phyloP scores from a whole-genome alignment of 2,329 filamentous ascomycete species.

The Aspergillus pseudoterreus region DNA sequence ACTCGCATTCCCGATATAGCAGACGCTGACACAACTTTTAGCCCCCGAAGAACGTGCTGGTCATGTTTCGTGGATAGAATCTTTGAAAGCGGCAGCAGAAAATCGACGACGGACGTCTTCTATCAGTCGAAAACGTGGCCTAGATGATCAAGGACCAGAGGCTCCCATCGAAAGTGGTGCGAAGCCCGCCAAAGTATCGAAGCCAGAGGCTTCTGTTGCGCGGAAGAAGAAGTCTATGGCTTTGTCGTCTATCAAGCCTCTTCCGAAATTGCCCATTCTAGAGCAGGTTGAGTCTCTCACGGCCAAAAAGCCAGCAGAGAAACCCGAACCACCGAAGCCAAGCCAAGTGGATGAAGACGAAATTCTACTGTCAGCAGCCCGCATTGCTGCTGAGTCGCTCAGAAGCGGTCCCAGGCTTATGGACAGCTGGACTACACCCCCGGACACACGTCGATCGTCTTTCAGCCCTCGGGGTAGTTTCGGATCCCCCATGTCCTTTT shows the following conservation, averaged over 20 bases:
- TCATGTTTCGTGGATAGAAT: conserved; percentile 16
- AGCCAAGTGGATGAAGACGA: conserved; percentile 40
- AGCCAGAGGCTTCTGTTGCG: conserved; percentile 13
- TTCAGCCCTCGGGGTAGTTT: conserved; percentile 25
- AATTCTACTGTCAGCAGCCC: conserved; percentile 38
- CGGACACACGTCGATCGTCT: conserved; percentile 22
- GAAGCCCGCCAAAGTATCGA: conserved; percentile 24
- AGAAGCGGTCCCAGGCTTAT: conserved; percentile 33
- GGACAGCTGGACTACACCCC: conserved; percentile 20
- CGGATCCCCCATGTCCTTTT: conserved; percentile 20
- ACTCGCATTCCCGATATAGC: neutral
- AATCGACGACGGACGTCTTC: conserved; percentile 19
- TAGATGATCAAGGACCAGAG: conserved; percentile 18
- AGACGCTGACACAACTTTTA: conserved; percentile 4
- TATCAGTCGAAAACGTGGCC: conserved; percentile 26
- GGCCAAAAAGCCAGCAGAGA: conserved; percentile 19
- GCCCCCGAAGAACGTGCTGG: conserved; percentile 6
- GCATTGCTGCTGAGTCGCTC: conserved; percentile 39
- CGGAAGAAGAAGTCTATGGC: conserved; percentile 24
- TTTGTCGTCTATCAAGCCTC: conserved; percentile 26
- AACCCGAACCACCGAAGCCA: conserved; percentile 18
- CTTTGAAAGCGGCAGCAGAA: conserved; percentile 20
- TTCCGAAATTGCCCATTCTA: conserved; percentile 34
- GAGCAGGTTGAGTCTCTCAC: conserved; percentile 27
- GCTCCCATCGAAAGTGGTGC: conserved; percentile 10